Evolutionary conservation across 805 yeast genomes (phyloP), one percentile per base, ranked within the genome.

Genomic region (Metschnikowia arizonensis): DNA sequence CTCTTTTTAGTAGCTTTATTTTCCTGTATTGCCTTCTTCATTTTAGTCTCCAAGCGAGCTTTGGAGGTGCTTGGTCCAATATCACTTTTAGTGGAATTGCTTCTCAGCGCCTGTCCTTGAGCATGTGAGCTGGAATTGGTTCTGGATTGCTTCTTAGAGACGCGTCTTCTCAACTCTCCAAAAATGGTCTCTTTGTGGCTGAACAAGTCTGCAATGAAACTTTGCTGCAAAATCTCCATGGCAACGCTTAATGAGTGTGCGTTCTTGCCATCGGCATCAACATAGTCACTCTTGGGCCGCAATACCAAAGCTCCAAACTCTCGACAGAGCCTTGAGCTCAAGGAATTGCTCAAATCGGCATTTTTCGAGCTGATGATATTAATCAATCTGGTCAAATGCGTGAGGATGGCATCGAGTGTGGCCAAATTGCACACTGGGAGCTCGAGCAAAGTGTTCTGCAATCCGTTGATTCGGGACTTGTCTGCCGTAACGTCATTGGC

Each of bases 321-420:
- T 49, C 78, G 79, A 4, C 88, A 75, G 21, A 88, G 73, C n/a
- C 68, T 66, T 12, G 59, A 62, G 56, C 78, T 74, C 24, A 69
- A 69, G 0, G 62, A 59, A 0, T 70, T 38, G 5, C 71, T 64
- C 48, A 64, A 52, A 10, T 53, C 68, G 43, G 50, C 59, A 54
- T 56, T 66, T 60, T 59, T 76, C 52, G 60, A 71, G 59, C 74
- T 78, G 64, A 60, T 72, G 57, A 59, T 69, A 44, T 61, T 65
- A 24, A 83, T 76, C 46, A 88, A 65, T 38, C 95, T 72, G 42
- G 76, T 74, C 60, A 88, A 77, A 62, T 88, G 96, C 1, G 88
- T 81, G 31, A 83, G 75, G n/a, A 88, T 63, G 1, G 90, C 89
- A 60, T 85, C 90, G 44, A 88, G 72, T 0, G 95, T 85, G 1